Conservation (phyloP, 805 yeast genomes). For the Candida parachauliodes region DNA sequence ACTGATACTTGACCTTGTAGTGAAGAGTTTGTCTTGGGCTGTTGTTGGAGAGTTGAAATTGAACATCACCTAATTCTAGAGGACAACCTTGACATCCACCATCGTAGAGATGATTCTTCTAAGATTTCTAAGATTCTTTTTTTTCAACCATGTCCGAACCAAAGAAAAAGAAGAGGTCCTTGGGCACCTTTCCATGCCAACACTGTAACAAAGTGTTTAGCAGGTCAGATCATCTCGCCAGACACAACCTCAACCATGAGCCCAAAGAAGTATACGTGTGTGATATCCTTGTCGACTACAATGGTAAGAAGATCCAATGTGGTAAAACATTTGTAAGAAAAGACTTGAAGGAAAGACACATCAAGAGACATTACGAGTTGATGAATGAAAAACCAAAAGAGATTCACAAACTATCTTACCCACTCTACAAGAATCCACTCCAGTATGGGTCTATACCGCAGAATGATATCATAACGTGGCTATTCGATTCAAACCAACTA, state of each 20-base stretch:
- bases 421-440: not conserved
- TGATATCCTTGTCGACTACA: slow-evolving; percentile 41
- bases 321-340: slow-evolving; percentile 60
- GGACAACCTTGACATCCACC: too few species aligned
- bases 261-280: slow-evolving; percentile 54
- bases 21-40: too few species aligned
- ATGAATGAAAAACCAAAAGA: slow-evolving; percentile 3
- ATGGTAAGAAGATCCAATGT: slow-evolving; percentile 43
- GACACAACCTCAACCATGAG: slow-evolving; percentile 61
- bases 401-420: not conserved
- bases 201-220: slow-evolving; percentile 56
- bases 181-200: slow-evolving; percentile 32
- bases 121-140: not conserved
- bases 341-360: slow-evolving; percentile 48
- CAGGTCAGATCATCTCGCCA: slow-evolving; percentile 59
- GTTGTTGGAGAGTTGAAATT: too few species aligned
- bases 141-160: slow-evolving; percentile 5
- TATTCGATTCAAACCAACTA: slow-evolving; percentile 20
- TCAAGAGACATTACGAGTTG: slow-evolving; percentile 23
- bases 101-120: not conserved
- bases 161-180: slow-evolving; percentile 21
- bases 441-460: slow-evolving; percentile 17
- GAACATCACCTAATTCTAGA: too few species aligned
- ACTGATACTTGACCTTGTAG: too few species aligned
- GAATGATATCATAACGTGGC: slow-evolving; percentile 38